Percentiles rank a stretch among this genome's conserved stretches.
These are phyloP conservation scores for Zygnema circumcarinatum DNA, from an alignment of 139 green algal genomes.

Conservation along the genomic window DNA sequence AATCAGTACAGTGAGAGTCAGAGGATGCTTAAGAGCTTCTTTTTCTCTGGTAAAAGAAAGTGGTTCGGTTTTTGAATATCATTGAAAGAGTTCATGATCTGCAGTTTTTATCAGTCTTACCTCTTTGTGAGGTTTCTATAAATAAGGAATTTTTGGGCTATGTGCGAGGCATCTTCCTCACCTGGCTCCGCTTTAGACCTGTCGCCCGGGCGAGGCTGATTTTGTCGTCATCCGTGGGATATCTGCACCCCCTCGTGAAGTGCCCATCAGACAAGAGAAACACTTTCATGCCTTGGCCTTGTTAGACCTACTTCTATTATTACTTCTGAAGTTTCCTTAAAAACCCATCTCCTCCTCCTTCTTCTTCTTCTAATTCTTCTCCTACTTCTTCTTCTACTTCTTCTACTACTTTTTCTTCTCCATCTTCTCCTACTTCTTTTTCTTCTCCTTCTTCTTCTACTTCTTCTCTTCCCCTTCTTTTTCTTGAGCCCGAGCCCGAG, in stretches of 20 bases:
- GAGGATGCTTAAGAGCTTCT: not conserved
- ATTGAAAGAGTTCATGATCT: not conserved
- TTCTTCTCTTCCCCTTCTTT: not conserved
- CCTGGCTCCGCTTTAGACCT: not conserved
- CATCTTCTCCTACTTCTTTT: too few species aligned
- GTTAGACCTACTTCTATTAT: too few species aligned
- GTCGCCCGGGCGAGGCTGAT: conserved; percentile 9
- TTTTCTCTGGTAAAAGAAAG: not conserved
- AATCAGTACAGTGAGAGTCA: not conserved
- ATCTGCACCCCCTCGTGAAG: conserved; percentile 13
- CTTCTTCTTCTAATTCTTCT: too few species aligned
- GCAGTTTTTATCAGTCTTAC: not conserved
- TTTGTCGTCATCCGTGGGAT: conserved; percentile 30
- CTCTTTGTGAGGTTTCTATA: too few species aligned
- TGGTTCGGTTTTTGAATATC: not conserved
- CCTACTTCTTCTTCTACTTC: too few species aligned
- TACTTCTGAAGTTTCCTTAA: too few species aligned
- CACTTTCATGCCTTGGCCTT: too few species aligned
- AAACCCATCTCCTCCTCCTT: too few species aligned
- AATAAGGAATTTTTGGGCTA: too few species aligned
- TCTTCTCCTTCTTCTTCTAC: not conserved
- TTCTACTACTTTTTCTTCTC: not conserved
- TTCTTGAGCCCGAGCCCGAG: not conserved
- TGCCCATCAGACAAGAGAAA: too few species aligned
- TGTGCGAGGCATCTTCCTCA: too few species aligned